These are phyloP conservation scores for Jaenimonas drosophilae DNA, from an alignment of 208 protist species.

Conservation along the genomic window DNA sequence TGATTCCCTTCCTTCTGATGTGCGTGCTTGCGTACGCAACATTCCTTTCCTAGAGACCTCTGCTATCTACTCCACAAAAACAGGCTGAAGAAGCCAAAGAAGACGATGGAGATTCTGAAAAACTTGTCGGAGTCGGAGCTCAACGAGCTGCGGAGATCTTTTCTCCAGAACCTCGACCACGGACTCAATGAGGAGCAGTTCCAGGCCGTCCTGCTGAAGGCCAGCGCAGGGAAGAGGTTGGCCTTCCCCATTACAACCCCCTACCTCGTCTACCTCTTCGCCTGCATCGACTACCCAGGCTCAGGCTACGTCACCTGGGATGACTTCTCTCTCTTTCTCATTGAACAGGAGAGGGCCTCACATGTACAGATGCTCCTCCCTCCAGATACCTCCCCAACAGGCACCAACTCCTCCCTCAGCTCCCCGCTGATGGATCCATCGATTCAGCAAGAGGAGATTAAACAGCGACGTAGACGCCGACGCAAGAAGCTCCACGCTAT, in stretches of 20 bases:
- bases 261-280: slow-evolving; percentile 29
- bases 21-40: too few relatives aligned
- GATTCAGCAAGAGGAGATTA: not conserved
- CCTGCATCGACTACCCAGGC: slow-evolving; percentile 24
- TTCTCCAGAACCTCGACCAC: slow-evolving; percentile 7
- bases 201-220: slow-evolving; percentile 4
- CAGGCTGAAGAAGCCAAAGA: not conserved
- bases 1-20: too few relatives aligned
- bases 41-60: not conserved
- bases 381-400: not conserved
- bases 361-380: not conserved
- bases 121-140: slow-evolving; percentile 21
- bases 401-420: not conserved
- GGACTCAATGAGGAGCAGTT: slow-evolving; percentile 20
- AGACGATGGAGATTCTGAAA: slow-evolving; percentile 44
- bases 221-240: slow-evolving; percentile 5
- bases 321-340: slow-evolving; percentile 37
- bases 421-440: not conserved
- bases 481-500: too few relatives aligned
- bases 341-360: slow-evolving; percentile 16
- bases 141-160: slow-evolving; percentile 13
- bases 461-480: not conserved
- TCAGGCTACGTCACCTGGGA: slow-evolving; percentile 29
- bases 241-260: slow-evolving; percentile 1
- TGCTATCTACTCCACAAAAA: not conserved